phyloP scores from a whole-genome alignment of 2,329 filamentous ascomycete species.

The Ophiosphaerella korrae region DNA sequence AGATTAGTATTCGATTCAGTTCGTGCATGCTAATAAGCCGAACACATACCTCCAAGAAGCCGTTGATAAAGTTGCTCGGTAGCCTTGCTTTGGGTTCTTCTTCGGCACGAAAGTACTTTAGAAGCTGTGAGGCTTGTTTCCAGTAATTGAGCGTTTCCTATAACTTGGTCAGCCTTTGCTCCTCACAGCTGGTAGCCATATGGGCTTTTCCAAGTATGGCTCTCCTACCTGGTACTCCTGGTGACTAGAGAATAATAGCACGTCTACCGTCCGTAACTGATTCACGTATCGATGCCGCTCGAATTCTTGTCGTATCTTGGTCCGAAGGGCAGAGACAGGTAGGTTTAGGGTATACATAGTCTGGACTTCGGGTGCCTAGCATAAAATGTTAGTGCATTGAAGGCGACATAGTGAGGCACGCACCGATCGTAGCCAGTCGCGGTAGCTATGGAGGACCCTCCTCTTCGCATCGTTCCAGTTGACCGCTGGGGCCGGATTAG shows the following conservation, averaged over 20 bases:
- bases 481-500: constrained; percentile 64
- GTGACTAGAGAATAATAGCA: constrained; percentile 88
- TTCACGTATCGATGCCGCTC: constrained; percentile 93
- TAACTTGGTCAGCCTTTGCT: constrained; percentile 3
- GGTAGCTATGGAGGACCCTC: constrained; percentile 86
- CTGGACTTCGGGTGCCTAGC: constrained; percentile 92
- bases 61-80: constrained; percentile 88
- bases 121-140: constrained; percentile 94
- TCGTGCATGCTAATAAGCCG: not conserved
- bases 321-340: constrained; percentile 84
- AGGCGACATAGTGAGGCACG: constrained; percentile 44
- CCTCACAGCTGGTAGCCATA: not conserved
- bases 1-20: constrained; percentile 7
- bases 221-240: constrained; percentile 84
- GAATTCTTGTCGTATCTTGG: constrained; percentile 95
- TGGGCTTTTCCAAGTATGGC: not conserved
- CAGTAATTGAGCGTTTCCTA: constrained; percentile 99
- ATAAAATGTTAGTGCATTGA: constrained; percentile 14
- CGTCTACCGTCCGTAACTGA: constrained; percentile 85
- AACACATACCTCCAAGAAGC: constrained; percentile 84
- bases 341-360: constrained; percentile 94
- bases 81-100: constrained; percentile 76
- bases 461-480: constrained; percentile 88
- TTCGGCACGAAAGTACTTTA: constrained; percentile 95
- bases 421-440: constrained; percentile 96